Conservation (phyloP, 2,329 filamentous ascomycete genomes). For the Lecanosticta acicola region DNA sequence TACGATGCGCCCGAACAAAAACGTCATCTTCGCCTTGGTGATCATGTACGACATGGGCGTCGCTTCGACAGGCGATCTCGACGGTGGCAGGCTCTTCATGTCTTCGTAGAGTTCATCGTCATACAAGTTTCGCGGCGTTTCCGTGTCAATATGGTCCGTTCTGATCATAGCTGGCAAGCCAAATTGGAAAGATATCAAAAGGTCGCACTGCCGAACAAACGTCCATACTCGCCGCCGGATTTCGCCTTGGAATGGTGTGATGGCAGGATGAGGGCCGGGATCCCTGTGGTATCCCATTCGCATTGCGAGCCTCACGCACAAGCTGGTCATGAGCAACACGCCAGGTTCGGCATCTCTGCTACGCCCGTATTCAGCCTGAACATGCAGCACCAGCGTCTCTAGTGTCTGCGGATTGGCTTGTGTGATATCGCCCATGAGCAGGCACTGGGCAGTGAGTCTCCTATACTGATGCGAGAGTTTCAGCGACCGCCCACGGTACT, state of each 20-base stretch:
- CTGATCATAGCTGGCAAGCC: constrained; percentile 61
- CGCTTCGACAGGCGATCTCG: constrained; percentile 61
- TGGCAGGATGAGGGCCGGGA: constrained; percentile 64
- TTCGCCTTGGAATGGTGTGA: constrained; percentile 71
- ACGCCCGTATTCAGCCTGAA: constrained; percentile 68
- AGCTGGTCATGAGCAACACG: constrained; percentile 55
- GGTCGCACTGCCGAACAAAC: constrained; percentile 65
- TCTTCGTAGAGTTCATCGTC: constrained; percentile 72
- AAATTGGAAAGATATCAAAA: constrained; percentile 70
- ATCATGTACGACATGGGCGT: constrained; percentile 78
- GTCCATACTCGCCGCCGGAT: constrained; percentile 61
- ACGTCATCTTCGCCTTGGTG: constrained; percentile 61
- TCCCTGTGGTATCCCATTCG: constrained; percentile 76
- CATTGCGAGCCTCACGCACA: constrained; percentile 59
- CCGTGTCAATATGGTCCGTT: constrained; percentile 67
- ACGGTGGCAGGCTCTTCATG: constrained; percentile 61
- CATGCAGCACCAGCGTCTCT: constrained; percentile 71
- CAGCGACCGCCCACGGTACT: constrained; percentile 63
- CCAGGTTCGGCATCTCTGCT: constrained; percentile 68
- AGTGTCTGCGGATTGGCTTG: constrained; percentile 68
- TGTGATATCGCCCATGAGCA: constrained; percentile 71
- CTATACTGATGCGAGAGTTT: constrained; percentile 54
- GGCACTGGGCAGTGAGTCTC: constrained; percentile 68
- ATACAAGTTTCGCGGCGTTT: constrained; percentile 70
- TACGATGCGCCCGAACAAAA: constrained; percentile 65